phyloP scores from a whole-genome alignment of 495 filamentous ascomycete genomes.

The Rhypophila decipiens region DNA sequence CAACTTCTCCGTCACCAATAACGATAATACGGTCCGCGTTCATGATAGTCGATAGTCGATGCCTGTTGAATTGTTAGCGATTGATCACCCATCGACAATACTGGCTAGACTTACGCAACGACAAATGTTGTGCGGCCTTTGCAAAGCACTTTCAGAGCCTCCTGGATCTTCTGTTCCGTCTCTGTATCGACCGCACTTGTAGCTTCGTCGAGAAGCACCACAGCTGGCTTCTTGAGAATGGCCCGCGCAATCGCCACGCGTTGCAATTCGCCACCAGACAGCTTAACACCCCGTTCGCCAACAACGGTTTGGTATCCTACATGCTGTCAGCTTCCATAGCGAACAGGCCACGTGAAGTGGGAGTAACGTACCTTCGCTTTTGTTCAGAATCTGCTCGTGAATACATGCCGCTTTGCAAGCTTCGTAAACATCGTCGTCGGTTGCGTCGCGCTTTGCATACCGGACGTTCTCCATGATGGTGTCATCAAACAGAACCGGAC shows the following conservation, averaged over 20 bases:
- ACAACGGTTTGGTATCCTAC: constrained; percentile 52
- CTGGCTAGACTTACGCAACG: constrained; percentile 47
- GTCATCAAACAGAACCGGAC: constrained; percentile 63
- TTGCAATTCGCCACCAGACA: constrained; percentile 72
- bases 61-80: constrained; percentile 28
- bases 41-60: constrained; percentile 66
- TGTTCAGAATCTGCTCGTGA: constrained; percentile 60
- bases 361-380: constrained; percentile 42
- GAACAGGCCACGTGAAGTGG: background rate
- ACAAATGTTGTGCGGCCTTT: constrained; percentile 55
- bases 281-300: constrained; percentile 58
- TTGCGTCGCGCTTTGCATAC: constrained; percentile 57
- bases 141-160: constrained; percentile 53
- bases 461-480: constrained; percentile 69
- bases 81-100: background rate
- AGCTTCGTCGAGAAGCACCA: constrained; percentile 52
- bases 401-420: constrained; percentile 66
- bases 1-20: constrained; percentile 55
- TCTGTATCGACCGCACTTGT: constrained; percentile 57
- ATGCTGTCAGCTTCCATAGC: constrained; percentile 7
- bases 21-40: constrained; percentile 64
- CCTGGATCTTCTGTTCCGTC: constrained; percentile 67
- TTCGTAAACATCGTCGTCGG: constrained; percentile 58
- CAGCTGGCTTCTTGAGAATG: constrained; percentile 48
- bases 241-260: constrained; percentile 69